Base-by-base conservation (phyloP, 139 green algal species). In the Monoraphidium neglectum region DNA sequence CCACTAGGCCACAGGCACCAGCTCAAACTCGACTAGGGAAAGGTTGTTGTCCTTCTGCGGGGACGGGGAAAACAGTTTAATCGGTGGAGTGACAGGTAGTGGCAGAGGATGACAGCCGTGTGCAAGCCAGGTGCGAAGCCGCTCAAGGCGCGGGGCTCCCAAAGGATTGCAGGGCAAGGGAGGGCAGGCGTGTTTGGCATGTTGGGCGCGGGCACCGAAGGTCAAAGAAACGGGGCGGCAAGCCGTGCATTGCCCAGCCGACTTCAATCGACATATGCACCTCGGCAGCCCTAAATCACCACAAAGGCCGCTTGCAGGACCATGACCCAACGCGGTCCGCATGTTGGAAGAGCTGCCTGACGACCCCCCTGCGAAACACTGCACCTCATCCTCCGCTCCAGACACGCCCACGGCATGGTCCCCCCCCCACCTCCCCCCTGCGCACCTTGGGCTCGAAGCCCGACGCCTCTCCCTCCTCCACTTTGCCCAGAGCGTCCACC, bases 11-110 rank as follows among this genome's bases (percentile, higher is more conserved):
- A 79, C 49, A 6, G 63, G 30, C 36, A 79, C 73, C n/a, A 98
- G 82, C 88, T 98, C 94, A 70, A 93, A 98, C 79, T 98, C 94
- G 6, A 98, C 71, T 24, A 93, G 65, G 0, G 91, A 97, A 49
- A 98, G 73, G 81, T 98, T 98, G 87, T 93, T 90, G 70, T 95
- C 92, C 24, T 64, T 68, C 87, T 96, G 26, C 28, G 61, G 56
- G 21, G 43, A 51, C 43, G 18, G 68, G 13, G 38, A 5, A 16
- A 3, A 63, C 8, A 24, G 40, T 57, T n/a, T n/a, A n/a, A n/a
- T n/a, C n/a, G n/a, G n/a, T n/a, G n/a, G 26, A 43, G 26, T 47
- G 26, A 18, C 62, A 43, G 47, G 67, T 10, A 47, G 49, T 12
- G 36, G 65, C 21, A 32, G 24, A 76, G 21, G 5, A 40, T 16